phyloP scores from a whole-genome alignment of 2,329 filamentous ascomycete genomes.

The Aspergillus intermedius region DNA sequence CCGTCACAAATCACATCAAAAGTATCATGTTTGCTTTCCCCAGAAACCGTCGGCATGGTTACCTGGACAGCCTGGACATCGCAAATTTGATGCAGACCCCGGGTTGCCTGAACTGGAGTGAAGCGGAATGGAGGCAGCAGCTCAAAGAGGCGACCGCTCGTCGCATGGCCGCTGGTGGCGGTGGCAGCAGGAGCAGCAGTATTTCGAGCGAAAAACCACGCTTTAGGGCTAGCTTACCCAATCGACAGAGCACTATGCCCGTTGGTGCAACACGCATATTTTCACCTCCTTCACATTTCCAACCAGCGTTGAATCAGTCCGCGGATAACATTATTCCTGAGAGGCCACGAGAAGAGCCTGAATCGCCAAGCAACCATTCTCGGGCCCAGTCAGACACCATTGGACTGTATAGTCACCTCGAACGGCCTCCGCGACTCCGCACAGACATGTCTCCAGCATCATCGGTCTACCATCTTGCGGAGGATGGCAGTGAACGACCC shows the following conservation, averaged over 20 bases:
- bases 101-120: constrained; percentile 70
- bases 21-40: constrained; percentile 99
- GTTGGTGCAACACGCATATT: constrained; percentile 21
- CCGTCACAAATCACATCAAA: constrained; percentile 76
- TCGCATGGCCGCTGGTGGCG: constrained; percentile 29
- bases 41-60: constrained; percentile 77
- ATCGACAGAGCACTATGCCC: constrained; percentile 29
- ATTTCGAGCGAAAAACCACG: constrained; percentile 50
- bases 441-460: constrained; percentile 30
- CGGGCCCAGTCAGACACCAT: constrained; percentile 29
- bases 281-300: constrained; percentile 12
- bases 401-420: constrained; percentile 12
- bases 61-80: constrained; percentile 83
- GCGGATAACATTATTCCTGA: constrained; percentile 29
- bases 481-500: constrained; percentile 15
- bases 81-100: constrained; percentile 70
- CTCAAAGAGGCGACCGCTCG: constrained; percentile 78
- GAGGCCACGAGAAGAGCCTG: constrained; percentile 15
- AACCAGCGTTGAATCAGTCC: constrained; percentile 28
- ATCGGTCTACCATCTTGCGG: constrained; percentile 29
- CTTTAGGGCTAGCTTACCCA: constrained; percentile 33
- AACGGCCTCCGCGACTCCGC: constrained; percentile 10
- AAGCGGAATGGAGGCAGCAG: constrained; percentile 81
- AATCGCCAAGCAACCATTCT: constrained; percentile 18
- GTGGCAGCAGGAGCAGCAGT: constrained; percentile 42